These are phyloP conservation scores for Colletotrichum abscissum DNA, from an alignment of 2,329 filamentous ascomycete species.

Conservation along the genomic window DNA sequence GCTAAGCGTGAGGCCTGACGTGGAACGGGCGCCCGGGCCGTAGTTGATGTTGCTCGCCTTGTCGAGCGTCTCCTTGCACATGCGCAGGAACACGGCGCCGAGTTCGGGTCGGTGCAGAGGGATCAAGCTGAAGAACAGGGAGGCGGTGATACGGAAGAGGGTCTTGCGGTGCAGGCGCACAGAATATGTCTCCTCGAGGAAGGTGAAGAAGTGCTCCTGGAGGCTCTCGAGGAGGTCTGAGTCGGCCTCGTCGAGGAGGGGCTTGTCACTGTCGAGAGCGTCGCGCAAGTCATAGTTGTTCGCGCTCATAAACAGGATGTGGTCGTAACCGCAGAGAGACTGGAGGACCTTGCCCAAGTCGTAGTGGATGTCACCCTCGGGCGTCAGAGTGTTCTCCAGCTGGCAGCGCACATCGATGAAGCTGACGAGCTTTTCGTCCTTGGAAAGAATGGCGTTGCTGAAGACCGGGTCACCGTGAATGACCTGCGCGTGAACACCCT, in stretches of 20 bases:
- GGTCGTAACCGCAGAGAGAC: constrained; percentile 44
- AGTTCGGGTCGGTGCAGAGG: constrained; percentile 43
- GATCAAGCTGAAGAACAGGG: constrained; percentile 44
- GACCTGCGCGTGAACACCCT: constrained; percentile 40
- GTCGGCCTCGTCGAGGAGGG: constrained; percentile 42
- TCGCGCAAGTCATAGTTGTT: constrained; percentile 35
- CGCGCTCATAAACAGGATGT: constrained; percentile 42
- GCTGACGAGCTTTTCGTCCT: constrained; percentile 41
- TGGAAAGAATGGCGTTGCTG: constrained; percentile 43
- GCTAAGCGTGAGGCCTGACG: constrained; percentile 28
- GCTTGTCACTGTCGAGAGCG: constrained; percentile 33
- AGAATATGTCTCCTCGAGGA: constrained; percentile 41
- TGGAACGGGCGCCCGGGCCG: constrained; percentile 32
- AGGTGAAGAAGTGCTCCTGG: constrained; percentile 41
- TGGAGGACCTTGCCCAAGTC: constrained; percentile 46
- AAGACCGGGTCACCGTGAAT: constrained; percentile 47
- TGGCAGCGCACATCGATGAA: constrained; percentile 46
- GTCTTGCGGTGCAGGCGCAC: constrained; percentile 43
- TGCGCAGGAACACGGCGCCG: constrained; percentile 40
- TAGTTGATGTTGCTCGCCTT: constrained; percentile 39
- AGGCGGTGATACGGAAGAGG: constrained; percentile 44
- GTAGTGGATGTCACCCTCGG: constrained; percentile 44
- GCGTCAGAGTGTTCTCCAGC: constrained; percentile 41
- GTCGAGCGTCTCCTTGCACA: constrained; percentile 42
- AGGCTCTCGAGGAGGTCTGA: constrained; percentile 39